phyloP scores from a whole-genome alignment of 768 basidiomycete genomes.

The Pleurotus sapidus region DNA sequence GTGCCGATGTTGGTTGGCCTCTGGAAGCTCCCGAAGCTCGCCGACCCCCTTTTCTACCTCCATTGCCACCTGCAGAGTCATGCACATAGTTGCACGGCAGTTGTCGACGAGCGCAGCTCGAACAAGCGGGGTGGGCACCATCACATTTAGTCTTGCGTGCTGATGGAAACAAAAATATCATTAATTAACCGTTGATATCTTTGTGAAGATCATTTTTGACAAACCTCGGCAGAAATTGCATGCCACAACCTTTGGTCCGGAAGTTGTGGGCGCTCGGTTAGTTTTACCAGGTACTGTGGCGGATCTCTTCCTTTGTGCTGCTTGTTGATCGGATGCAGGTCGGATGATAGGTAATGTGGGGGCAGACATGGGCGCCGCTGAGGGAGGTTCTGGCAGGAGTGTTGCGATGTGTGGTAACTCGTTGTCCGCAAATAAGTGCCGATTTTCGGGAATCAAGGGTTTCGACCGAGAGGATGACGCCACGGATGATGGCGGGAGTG shows the following conservation, averaged over 20 bases:
- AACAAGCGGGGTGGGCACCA: constrained; percentile 81
- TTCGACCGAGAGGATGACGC: constrained; percentile 38
- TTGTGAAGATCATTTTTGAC: constrained; percentile 14
- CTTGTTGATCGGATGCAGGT: constrained; percentile 65
- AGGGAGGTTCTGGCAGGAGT: constrained; percentile 55
- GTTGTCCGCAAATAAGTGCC: constrained; percentile 53
- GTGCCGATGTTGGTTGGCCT: constrained; percentile 31
- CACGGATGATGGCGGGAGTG: constrained; percentile 20
- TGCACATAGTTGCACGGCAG: constrained; percentile 82
- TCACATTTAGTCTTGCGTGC: constrained; percentile 90
- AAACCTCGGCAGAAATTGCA: constrained; percentile 87
- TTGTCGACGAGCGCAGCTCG: constrained; percentile 75
- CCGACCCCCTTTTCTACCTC: constrained; percentile 44
- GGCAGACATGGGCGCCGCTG: constrained; percentile 60
- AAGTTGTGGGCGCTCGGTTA: constrained; percentile 55
- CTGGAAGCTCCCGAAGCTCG: constrained; percentile 52
- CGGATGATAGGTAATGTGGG: constrained; percentile 62
- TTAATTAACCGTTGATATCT: background rate
- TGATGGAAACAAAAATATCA: constrained; percentile 22
- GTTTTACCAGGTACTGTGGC: constrained; percentile 66
- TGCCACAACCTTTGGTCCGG: constrained; percentile 83
- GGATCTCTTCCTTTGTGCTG: constrained; percentile 66
- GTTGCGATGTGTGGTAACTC: constrained; percentile 74
- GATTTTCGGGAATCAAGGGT: constrained; percentile 26
- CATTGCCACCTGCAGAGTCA: constrained; percentile 34